phyloP scores from a whole-genome alignment of 106 monocot species.

The Dendrobium chrysotoxum region DNA sequence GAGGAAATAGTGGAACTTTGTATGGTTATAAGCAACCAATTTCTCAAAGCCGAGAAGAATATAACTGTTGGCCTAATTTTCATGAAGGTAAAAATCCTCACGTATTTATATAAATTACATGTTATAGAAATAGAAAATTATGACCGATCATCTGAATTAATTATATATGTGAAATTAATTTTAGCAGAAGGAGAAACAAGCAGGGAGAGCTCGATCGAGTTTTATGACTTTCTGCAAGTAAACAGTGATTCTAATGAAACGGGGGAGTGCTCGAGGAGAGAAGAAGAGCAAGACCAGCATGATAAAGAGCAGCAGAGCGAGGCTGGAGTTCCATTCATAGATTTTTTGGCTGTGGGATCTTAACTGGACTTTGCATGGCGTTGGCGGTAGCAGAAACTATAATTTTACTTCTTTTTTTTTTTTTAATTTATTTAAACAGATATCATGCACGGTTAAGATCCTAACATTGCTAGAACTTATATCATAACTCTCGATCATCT shows the following conservation, averaged over 20 bases:
- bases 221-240: slow-evolving; percentile 49
- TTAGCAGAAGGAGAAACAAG: slow-evolving; percentile 17
- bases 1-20: not conserved
- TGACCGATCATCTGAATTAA: not conserved
- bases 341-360: slow-evolving; percentile 33
- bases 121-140: too few relatives aligned
- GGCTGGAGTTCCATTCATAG: slow-evolving; percentile 25
- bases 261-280: slow-evolving; percentile 3
- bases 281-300: slow-evolving; percentile 2
- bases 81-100: slow-evolving; percentile 5
- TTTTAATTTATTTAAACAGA: too few relatives aligned
- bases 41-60: not conserved
- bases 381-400: too few relatives aligned
- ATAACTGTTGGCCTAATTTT: not conserved
- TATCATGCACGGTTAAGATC: too few relatives aligned
- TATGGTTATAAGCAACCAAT: not conserved
- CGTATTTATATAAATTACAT: not conserved
- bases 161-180: not conserved
- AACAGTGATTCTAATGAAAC: slow-evolving; percentile 11
- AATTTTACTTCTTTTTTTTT: too few relatives aligned
- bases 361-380: not conserved
- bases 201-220: slow-evolving; percentile 16
- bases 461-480: too few relatives aligned
- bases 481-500: too few relatives aligned
- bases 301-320: not conserved